Conservation (phyloP, 495 filamentous ascomycete species). For the Aspergillus asperescens region DNA sequence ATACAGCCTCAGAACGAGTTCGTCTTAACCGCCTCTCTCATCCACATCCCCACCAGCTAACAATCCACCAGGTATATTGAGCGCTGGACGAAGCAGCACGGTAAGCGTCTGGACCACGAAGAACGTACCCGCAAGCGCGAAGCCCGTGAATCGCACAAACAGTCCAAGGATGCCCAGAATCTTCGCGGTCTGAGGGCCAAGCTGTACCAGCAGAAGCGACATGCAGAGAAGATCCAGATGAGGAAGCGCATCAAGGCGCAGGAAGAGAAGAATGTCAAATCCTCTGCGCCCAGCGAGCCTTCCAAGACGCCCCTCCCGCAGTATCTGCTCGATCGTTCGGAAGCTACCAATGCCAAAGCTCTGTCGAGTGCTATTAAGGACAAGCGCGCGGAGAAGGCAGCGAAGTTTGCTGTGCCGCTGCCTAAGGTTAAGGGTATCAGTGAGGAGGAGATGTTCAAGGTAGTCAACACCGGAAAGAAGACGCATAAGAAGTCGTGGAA, state of each 20-base stretch:
- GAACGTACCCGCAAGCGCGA: slow-evolving; percentile 82
- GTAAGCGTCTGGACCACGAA: slow-evolving; percentile 80
- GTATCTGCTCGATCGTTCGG: slow-evolving; percentile 85
- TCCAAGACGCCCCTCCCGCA: slow-evolving; percentile 70
- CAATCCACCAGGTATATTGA: slow-evolving; percentile 67
- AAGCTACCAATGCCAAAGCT: slow-evolving; percentile 84
- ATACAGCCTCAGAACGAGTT: slow-evolving; percentile 74
- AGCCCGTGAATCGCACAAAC: slow-evolving; percentile 82
- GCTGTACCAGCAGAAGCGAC: slow-evolving; percentile 87
- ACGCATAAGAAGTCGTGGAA: slow-evolving; percentile 81
- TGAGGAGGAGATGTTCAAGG: slow-evolving; percentile 98
- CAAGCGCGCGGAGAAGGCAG: slow-evolving; percentile 84
- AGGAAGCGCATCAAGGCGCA: slow-evolving; percentile 90
- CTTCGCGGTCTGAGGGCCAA: slow-evolving; percentile 88
- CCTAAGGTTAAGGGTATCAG: slow-evolving; percentile 91
- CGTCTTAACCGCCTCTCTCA: slow-evolving; percentile 26
- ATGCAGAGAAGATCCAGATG: slow-evolving; percentile 99
- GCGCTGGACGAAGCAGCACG: slow-evolving; percentile 75
- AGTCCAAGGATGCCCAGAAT: slow-evolving; percentile 83
- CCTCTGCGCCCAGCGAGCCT: slow-evolving; percentile 68
- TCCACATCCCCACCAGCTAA: slow-evolving; percentile 12
- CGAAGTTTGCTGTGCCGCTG: slow-evolving; percentile 90
- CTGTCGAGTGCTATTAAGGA: slow-evolving; percentile 82
- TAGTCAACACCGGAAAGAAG: slow-evolving; percentile 91
- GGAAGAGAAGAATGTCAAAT: slow-evolving; percentile 93